These are phyloP conservation scores for Lodderomyces pseudojiufengensis DNA, from an alignment of 1,139 yeast species.

Conservation along the genomic window DNA sequence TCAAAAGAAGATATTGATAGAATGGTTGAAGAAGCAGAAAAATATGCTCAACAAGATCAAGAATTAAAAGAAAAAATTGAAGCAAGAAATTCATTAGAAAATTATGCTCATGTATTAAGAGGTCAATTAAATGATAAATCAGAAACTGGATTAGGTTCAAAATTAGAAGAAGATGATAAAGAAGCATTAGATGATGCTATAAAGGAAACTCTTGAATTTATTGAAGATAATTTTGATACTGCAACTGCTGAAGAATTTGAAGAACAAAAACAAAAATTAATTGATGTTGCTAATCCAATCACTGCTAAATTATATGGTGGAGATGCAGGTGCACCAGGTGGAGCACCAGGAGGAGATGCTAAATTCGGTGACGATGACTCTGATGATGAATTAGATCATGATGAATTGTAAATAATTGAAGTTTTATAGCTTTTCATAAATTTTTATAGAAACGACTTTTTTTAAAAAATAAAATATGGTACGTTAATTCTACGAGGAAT, in stretches of 20 bases:
- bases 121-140: constrained; percentile 61
- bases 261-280: constrained; percentile 85
- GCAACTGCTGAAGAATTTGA: constrained; percentile 93
- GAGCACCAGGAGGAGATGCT: constrained; percentile 23
- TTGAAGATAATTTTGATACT: constrained; percentile 80
- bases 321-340: constrained; percentile 44
- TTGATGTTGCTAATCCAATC: constrained; percentile 85
- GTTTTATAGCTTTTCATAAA: constrained; percentile 1
- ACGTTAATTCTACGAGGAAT: not conserved
- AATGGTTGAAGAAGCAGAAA: constrained; percentile 94
- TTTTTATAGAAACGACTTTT: too few relatives aligned
- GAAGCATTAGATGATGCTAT: constrained; percentile 86
- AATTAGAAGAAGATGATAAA: constrained; percentile 87
- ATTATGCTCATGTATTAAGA: constrained; percentile 44
- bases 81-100: constrained; percentile 49
- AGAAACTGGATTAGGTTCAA: constrained; percentile 64
- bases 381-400: constrained; percentile 64
- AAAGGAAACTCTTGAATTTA: constrained; percentile 83
- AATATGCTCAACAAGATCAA: constrained; percentile 83
- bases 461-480: not conserved
- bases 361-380: constrained; percentile 54
- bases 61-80: constrained; percentile 79
- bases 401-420: constrained; percentile 36
- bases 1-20: constrained; percentile 89
- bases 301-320: constrained; percentile 85